These are phyloP conservation scores for Steccherinum ochraceum DNA, from an alignment of 768 basidiomycete genomes.

Conservation along the genomic window DNA sequence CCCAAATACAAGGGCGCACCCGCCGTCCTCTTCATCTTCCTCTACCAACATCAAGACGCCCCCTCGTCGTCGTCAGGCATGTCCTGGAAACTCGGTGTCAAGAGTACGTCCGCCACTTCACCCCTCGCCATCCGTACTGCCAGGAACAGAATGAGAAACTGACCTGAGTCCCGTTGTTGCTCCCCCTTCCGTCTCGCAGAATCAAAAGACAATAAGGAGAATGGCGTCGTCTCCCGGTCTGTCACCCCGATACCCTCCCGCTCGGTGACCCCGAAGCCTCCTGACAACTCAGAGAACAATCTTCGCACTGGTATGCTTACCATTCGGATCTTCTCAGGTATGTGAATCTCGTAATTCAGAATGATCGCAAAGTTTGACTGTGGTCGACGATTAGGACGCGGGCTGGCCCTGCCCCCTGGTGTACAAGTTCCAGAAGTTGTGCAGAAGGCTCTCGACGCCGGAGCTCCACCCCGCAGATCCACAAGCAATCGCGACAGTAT, in stretches of 20 bases:
- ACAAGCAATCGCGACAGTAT: conserved; percentile 83
- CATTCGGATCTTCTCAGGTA: conserved; percentile 92
- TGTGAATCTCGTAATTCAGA: conserved; percentile 15
- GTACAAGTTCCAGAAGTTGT: conserved; percentile 79
- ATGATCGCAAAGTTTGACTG: background rate
- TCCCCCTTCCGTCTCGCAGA: conserved; percentile 32
- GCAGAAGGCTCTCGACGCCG: conserved; percentile 68
- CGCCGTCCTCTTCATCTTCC: background rate
- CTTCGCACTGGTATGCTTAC: conserved; percentile 89
- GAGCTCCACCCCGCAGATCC: conserved; percentile 46
- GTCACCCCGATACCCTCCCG: conserved; percentile 78
- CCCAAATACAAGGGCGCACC: background rate
- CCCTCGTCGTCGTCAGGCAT: conserved; percentile 1
- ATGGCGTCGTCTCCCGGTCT: conserved; percentile 67
- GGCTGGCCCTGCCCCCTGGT: conserved; percentile 73
- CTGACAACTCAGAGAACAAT: conserved; percentile 31
- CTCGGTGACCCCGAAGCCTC: conserved; percentile 65
- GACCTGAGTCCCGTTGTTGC: background rate
- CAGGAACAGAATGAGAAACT: too few relatives aligned
- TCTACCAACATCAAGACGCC: conserved; percentile 5
- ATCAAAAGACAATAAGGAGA: conserved; percentile 64
- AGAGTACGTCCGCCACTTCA: conserved; percentile 16
- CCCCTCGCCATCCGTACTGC: background rate
- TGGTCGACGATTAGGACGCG: conserved; percentile 51
- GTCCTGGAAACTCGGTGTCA: conserved; percentile 23